Evolutionary conservation across 78 protist species (phyloP), one percentile per base, ranked within the genome.

Genomic region (Capsaspora owczarzaki): DNA sequence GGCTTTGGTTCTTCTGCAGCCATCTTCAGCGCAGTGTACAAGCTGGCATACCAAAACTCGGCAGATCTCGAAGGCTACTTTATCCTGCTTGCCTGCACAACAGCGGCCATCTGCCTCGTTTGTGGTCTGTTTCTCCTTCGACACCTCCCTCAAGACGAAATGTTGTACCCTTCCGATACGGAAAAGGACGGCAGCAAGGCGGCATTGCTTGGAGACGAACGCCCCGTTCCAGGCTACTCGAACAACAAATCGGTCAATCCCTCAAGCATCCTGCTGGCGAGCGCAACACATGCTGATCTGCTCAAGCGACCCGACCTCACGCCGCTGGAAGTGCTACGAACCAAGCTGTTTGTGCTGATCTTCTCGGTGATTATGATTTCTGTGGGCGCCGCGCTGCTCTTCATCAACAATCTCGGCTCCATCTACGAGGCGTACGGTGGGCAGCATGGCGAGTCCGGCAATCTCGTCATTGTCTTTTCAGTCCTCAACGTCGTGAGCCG

Each of bases 401-500:
- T 25, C 66, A 56, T 56, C 66, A 56, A 56, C 66, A 56, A 56
- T 25, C 33, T 56, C 66, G 66, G 66, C 8, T 56, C 66, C 29
- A 16, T 56, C 33, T 56, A 29, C 33, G 25, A 56, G n/a, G 12
- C 66, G 35, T 29, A 25, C 66, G 66, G 66, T 10, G n/a, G n/a
- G n/a, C n/a, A n/a, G n/a, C n/a, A n/a, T n/a, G 66, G 66, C 20
- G 66, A 56, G 14, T 56, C 66, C 2, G 66, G 66, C 10, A 56
- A 56, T 12, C 66, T 56, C 66, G 66, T 56, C 66, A 29, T 56
- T 29, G 66, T 56, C 29, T 56, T 56, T 12, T 56, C 66, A 10
- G 66, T 56, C 8, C 66, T 56, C n/a, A 56, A 56, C n/a, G 66
- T 56, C n/a, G 66, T 56, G 35, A 56, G 66, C n/a, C 66, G 66